These are phyloP conservation scores for Cryptococcus sp. DNA, from an alignment of 1,284 basidiomycete genomes.

Conservation along the genomic window DNA sequence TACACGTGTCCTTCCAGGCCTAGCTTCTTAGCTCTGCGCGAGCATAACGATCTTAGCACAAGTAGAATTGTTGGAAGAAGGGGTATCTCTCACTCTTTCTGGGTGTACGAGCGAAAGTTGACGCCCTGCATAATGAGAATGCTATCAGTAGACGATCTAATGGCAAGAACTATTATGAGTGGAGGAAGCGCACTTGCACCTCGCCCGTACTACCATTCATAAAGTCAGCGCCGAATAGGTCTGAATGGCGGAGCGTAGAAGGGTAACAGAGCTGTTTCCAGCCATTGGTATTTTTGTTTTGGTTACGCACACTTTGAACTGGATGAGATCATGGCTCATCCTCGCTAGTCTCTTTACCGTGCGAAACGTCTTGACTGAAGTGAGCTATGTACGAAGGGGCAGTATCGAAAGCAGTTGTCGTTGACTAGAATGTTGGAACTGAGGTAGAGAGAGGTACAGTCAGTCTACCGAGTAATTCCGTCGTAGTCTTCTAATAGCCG, in stretches of 20 bases:
- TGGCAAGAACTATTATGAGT: background rate
- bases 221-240: slow-evolving; percentile 2
- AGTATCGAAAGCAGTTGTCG: too few relatives aligned
- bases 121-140: slow-evolving; percentile 31
- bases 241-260: background rate
- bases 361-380: background rate
- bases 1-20: slow-evolving; percentile 47
- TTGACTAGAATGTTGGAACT: too few relatives aligned
- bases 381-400: too few relatives aligned
- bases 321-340: slow-evolving; percentile 30
- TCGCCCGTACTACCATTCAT: slow-evolving; percentile 31
- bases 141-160: background rate
- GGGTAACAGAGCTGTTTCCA: too few relatives aligned
- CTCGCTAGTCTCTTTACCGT: slow-evolving; percentile 3
- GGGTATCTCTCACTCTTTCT: slow-evolving; percentile 36
- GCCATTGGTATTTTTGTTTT: too few relatives aligned
- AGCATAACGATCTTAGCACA: background rate
- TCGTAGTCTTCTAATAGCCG: too few relatives aligned
- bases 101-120: slow-evolving; percentile 41
- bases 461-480: too few relatives aligned
- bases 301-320: slow-evolving; percentile 44
- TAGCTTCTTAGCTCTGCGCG: slow-evolving; percentile 36
- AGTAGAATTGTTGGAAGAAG: background rate
- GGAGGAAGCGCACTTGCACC: slow-evolving; percentile 36
- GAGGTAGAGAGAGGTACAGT: too few relatives aligned